Evolutionary conservation across 2,329 filamentous ascomycete species (phyloP).

Genomic region (Cryphonectria nitschkei): DNA sequence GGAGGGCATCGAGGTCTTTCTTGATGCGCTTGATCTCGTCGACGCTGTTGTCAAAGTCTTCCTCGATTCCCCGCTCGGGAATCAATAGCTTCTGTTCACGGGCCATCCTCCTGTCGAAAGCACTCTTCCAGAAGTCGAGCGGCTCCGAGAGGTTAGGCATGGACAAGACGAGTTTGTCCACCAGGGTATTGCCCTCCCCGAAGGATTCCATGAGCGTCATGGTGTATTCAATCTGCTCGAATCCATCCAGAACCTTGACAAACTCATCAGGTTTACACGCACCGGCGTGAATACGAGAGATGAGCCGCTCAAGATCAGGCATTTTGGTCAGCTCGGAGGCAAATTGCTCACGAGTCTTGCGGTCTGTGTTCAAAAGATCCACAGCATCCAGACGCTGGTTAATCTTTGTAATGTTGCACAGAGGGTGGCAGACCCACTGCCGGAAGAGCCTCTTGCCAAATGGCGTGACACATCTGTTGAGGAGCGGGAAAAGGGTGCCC

Average conservation of each 20-base stretch:
- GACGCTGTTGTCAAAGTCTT: constrained; percentile 87
- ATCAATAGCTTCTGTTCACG: constrained; percentile 81
- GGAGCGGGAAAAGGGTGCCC: constrained; percentile 85
- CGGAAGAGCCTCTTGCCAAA: constrained; percentile 96
- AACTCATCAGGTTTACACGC: constrained; percentile 92
- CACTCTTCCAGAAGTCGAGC: constrained; percentile 84
- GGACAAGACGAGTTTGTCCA: constrained; percentile 77
- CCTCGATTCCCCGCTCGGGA: constrained; percentile 83
- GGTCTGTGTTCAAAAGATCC: constrained; percentile 86
- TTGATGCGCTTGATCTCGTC: constrained; percentile 77
- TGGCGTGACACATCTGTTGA: constrained; percentile 93
- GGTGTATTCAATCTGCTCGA: constrained; percentile 96
- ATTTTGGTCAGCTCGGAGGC: constrained; percentile 86
- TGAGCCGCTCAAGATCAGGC: constrained; percentile 90
- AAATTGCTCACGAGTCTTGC: constrained; percentile 81
- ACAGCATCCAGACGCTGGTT: constrained; percentile 94
- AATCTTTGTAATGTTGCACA: constrained; percentile 85
- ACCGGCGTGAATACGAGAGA: constrained; percentile 91
- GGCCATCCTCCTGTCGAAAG: constrained; percentile 83
- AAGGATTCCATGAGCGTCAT: constrained; percentile 77
- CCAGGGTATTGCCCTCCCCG: constrained; percentile 77
- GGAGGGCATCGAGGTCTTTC: constrained; percentile 68
- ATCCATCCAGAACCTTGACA: constrained; percentile 89
- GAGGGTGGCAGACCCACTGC: constrained; percentile 95
- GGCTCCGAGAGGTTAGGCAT: constrained; percentile 84